Percentiles rank a stretch among this genome's conserved stretches.
phyloP scores from a whole-genome alignment of 257 asterid genomes.

The Nicotiana tomentosiformis region DNA sequence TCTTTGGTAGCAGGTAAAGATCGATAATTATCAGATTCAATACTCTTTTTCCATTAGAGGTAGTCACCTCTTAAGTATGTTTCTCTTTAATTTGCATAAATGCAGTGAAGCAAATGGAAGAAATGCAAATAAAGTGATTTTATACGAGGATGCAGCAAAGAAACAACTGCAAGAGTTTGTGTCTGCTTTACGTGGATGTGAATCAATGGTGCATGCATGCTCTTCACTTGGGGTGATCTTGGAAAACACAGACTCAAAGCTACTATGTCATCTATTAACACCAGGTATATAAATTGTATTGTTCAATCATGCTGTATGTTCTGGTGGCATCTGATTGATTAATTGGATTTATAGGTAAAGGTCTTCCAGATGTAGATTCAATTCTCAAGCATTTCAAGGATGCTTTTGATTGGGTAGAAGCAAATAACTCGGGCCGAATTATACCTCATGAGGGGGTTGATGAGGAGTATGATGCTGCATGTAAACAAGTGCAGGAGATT shows the following conservation, averaged over 20 bases:
- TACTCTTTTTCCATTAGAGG: neutral
- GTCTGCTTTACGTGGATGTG: conserved; percentile 88
- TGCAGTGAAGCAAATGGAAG: conserved; percentile 89
- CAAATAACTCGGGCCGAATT: conserved; percentile 81
- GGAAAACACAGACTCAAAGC: conserved; percentile 53
- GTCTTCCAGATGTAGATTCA: conserved; percentile 54
- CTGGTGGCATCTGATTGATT: conserved; percentile 26
- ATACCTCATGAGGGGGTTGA: conserved; percentile 93
- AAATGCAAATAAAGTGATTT: conserved; percentile 76
- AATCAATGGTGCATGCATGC: conserved; percentile 62
- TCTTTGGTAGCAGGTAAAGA: conserved; percentile 76
- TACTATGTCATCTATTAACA: conserved; percentile 57
- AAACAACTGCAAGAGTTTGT: conserved; percentile 89
- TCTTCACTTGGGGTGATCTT: conserved; percentile 51
- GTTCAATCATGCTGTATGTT: conserved; percentile 3
- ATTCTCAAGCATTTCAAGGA: conserved; percentile 72
- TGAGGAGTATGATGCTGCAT: conserved; percentile 79
- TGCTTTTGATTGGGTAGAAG: conserved; percentile 97
- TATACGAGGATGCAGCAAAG: conserved; percentile 89
- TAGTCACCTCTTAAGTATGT: neutral
- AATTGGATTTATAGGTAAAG: conserved; percentile 44
- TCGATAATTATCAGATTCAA: neutral
- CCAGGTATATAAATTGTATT: conserved; percentile 46
- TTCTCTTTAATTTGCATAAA: conserved; percentile 15
- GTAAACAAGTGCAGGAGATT: conserved; percentile 55